Evolutionary conservation across 1,139 yeast species (phyloP), one percentile per base, ranked within the genome.

Genomic region (Nakaseomyces glabratus): DNA sequence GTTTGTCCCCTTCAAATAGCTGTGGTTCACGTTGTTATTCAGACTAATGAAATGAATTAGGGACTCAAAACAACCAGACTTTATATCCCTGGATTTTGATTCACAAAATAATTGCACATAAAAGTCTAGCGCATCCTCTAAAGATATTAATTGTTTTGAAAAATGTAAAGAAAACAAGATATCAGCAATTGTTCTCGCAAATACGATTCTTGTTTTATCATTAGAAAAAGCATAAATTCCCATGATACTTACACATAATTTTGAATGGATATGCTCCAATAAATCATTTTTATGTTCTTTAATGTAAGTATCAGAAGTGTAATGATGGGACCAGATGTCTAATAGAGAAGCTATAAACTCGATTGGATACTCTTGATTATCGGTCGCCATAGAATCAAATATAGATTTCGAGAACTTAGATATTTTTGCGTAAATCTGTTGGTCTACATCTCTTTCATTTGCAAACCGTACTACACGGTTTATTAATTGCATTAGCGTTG

Each of bases 121-220:
- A 15, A 58, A 42, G 2, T 38, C 43, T 35, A 57, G 39, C 2
- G 51, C 46, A 2, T 55, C 49, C 5, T 43, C 40, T 15, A 52
- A 24, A 7, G 39, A 35, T 1, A 51, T 18, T 4, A 46, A 11
- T 5, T 47, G 41, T 23, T 42, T 42, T 8, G 36, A 28, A 12
- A 23, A 29, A 19, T 42, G 35, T 37, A 50, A 51, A 32, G 43
- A 35, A 24, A 49, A 48, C n/a, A 62, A 31, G 3, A 60, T 43
- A 28, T 62, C 64, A 0, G 64, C 61, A 8, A 63, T 23, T 2
- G 57, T 35, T 29, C 50, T 55, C 1, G 64, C 59, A 0, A 61
- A 48, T 4, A 40, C 35, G 4, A 47, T 32, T 31, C 67, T 51
- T 3, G 63, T 48, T 18, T 40, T 39, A 31, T 51, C 52, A 28